Evolutionary conservation across 805 yeast species (phyloP), one percentile per base, ranked within the genome.

Genomic region (Wickerhamiella cacticola): DNA sequence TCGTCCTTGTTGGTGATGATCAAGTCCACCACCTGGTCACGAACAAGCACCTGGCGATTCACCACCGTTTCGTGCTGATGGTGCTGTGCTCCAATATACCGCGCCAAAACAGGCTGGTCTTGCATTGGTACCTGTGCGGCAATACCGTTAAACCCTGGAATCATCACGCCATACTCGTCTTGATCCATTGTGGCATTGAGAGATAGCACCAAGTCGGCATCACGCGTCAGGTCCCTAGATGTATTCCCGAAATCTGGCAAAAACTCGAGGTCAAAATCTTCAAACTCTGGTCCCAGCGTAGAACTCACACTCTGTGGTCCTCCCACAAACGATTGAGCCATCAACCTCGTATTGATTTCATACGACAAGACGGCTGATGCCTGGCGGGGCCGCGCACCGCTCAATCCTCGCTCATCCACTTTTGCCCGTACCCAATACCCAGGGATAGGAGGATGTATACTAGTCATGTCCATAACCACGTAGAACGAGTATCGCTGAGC

Each of bases 401-500:
- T 13, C 24, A 21, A 12, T 3, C 42, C 36, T 6, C 22, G 22
- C n/a, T n/a, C 29, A 22, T 35, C 26, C 8, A 45, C 48, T 2
- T 10, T 26, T 5, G 48, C 48, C 13, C 48, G 15, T 5, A 45
- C 18, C 48, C 48, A 45, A 21, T 31, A 36, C 9, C 34, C 45
- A 15, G 34, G 45, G 67, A 68, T 39, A 3, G 24, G 21, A 4
- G 42, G 42, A 5, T 19, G 29, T 4, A 19, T 24, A 19, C 46
- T 33, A 4, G 44, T 26, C 39, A 22, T 28, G 22, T 29, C 45
- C 33, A 28, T n/a, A 16, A 24, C 36, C 4, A 39, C 5, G 8
- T 22, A n/a, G 12, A 84, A 80, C 34, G 84, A 71, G 59, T 81
- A 76, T 59, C 96, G 70, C 66, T 88, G 96, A 8, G 89, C 96